Evolutionary conservation across 495 filamentous ascomycete species (phyloP), one percentile per base, ranked within the genome.

Genomic region (Penicillium simplicissimum): DNA sequence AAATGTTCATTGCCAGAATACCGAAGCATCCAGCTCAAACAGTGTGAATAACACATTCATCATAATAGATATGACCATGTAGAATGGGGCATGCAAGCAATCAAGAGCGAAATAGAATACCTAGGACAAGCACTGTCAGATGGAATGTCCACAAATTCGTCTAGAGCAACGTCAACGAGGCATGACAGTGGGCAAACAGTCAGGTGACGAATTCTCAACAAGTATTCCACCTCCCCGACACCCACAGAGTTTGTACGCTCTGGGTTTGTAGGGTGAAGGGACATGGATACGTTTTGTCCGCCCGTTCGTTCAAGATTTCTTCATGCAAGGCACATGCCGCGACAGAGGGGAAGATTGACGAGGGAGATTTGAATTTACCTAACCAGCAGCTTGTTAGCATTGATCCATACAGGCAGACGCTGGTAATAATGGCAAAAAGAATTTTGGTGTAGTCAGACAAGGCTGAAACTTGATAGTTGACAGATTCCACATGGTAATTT

Each of bases 161-260:
- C 56, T 34, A 47, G 28, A n/a, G 49, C 45, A 35, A 47, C 53
- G 17, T 36, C 17, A 55, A 65, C 31, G 37, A 55, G 31, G 56
- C 47, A 55, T 61, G 64, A 63, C 55, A 53, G 59, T 43, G 64
- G 62, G 68, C 74, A 74, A 75, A 81, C 74, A 76, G 84, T 97
- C 93, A 96, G 93, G 74, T 90, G 89, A 96, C 92, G 93, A 95
- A 78, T 84, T 96, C 87, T 97, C 93, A 97, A 88, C 93, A 96
- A 93, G 88, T 89, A 90, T 79, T 85, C 87, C 87, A 82, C 77
- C 77, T 69, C 67, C 71, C 72, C 72, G 79, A 78, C 81, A 84
- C 77, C 81, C 87, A 85, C 89, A 87, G 85, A 87, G 87, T 88
- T 93, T 96, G 91, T 93, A 96, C 88, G 85, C 87, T 85, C 82